Evolutionary conservation across 768 basidiomycete genomes (phyloP), one percentile per base, ranked within the genome.

Genomic region (Sporobolomyces pararoseus): DNA sequence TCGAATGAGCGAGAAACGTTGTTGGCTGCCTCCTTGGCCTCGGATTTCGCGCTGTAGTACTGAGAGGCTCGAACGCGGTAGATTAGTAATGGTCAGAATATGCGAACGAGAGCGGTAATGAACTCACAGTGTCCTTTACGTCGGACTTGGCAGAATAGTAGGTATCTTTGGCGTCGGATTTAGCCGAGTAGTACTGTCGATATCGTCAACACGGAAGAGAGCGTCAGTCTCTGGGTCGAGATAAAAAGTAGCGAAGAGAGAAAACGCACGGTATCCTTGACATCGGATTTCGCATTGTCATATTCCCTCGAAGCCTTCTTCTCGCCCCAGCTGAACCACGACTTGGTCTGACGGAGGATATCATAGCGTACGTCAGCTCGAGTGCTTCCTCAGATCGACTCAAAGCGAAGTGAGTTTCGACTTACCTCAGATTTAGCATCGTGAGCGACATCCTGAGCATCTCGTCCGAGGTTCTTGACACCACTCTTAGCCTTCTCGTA

Each of bases 241-340:
- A 12, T 16, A 32, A 21, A 10, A 25, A n/a, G 17, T 42, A 9
- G 39, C 9, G 39, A 9, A 14, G 21, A 35, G 21, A 47, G 46
- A 23, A 23, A 23, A 57, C 55, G 47, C 39, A 70, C 68, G 29
- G 64, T 59, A 14, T 60, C 35, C 58, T 65, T 54, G 25, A 64
- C 60, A 6, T 46, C 39, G 1, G 23, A 10, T 64, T 55, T 62
- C 14, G 69, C 59, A 7, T 35, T 37, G 29, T 62, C 46, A 31
- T 65, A 55, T 21, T 70, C 69, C 25, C 60, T 5, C 52, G 60
- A 52, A n/a, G 53, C 64, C 60, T 70, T 65, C 25, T 44, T 49
- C 69, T 61, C 44, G 46, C 69, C 59, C 63, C 63, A 70, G 44
- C 29, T 42, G 52, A 66, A 32, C 69, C 69, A 70, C 14, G 37